Evolutionary conservation across 371 early-diverging fungal genomes (phyloP).

Genomic region (Lichtheimia corymbifera): DNA sequence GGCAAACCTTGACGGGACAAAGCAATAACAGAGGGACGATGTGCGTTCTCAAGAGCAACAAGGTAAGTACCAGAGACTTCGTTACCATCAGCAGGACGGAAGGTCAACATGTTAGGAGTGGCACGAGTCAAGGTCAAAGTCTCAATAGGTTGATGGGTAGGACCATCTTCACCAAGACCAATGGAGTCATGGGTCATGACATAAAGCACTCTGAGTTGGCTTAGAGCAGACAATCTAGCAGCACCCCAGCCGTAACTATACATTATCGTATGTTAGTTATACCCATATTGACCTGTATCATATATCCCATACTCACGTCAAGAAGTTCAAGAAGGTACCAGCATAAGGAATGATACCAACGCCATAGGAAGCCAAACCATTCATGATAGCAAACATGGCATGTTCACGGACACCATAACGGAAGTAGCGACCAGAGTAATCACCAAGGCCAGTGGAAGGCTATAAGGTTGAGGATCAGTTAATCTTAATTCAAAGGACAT

Average conservation of each 20-base stretch:
- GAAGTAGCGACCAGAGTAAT: slow-evolving; percentile 88
- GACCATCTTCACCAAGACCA: slow-evolving; percentile 99
- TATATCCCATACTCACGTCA: slow-evolving; percentile 56
- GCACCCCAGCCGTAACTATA: slow-evolving; percentile 78
- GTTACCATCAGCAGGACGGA: slow-evolving; percentile 98
- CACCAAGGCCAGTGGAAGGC: slow-evolving; percentile 67
- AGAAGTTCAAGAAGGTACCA: slow-evolving; percentile 98
- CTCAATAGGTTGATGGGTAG: slow-evolving; percentile 99
- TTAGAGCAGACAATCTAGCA: slow-evolving; percentile 90
- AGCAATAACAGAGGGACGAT: slow-evolving; percentile 86
- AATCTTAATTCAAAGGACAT: too few species aligned
- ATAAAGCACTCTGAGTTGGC: slow-evolving; percentile 87
- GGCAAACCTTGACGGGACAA: slow-evolving; percentile 96
- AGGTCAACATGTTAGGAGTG: slow-evolving; percentile 88
- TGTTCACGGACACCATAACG: slow-evolving; percentile 99
- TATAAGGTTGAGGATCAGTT: slow-evolving; percentile 1
- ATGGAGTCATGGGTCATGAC: slow-evolving; percentile 99
- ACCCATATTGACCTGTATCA: not conserved
- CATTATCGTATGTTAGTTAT: not conserved
- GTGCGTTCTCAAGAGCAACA: slow-evolving; percentile 68
- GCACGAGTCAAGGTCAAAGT: slow-evolving; percentile 92
- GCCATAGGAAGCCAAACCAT: slow-evolving; percentile 91
- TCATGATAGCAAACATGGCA: slow-evolving; percentile 96
- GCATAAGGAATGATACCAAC: slow-evolving; percentile 90
- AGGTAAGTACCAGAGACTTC: slow-evolving; percentile 93